These are phyloP conservation scores for Tylopilus balloui DNA, from an alignment of 768 basidiomycete genomes.

Conservation along the genomic window DNA sequence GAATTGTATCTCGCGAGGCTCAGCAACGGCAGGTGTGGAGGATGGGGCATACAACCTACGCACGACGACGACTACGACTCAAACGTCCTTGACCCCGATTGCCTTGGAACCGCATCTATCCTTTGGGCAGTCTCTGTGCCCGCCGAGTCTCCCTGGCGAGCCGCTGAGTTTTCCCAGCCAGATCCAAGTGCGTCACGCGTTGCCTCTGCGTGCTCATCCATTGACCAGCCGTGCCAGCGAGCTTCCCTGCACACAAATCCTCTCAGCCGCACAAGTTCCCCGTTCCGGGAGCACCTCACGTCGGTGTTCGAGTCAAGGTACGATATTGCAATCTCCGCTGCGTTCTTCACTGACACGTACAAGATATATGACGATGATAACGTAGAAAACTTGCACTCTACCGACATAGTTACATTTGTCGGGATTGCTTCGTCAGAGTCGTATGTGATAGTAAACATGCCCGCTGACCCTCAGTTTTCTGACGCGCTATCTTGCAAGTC, in stretches of 20 bases:
- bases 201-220: neutral
- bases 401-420: conserved; percentile 64
- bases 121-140: conserved; percentile 77
- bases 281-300: conserved; percentile 44
- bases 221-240: conserved; percentile 13
- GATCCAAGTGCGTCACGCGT: conserved; percentile 17
- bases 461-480: neutral
- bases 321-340: neutral
- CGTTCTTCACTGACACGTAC: conserved; percentile 2
- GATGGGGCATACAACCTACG: conserved; percentile 63
- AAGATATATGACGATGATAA: conserved; percentile 57
- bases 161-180: conserved; percentile 27
- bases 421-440: conserved; percentile 67
- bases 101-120: conserved; percentile 58
- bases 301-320: conserved; percentile 76
- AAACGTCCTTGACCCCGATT: conserved; percentile 37
- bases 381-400: conserved; percentile 48
- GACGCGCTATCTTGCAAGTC: conserved; percentile 28
- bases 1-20: conserved; percentile 65
- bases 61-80: conserved; percentile 13
- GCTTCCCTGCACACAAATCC: conserved; percentile 25
- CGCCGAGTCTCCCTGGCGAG: conserved; percentile 59
- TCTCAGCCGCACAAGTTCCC: conserved; percentile 62
- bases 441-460: conserved; percentile 40
- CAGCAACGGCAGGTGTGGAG: conserved; percentile 47